Evolutionary conservation across 2,329 filamentous ascomycete genomes (phyloP), one percentile per base, ranked within the genome.

Genomic region (Neopestalotiopsis sp.): DNA sequence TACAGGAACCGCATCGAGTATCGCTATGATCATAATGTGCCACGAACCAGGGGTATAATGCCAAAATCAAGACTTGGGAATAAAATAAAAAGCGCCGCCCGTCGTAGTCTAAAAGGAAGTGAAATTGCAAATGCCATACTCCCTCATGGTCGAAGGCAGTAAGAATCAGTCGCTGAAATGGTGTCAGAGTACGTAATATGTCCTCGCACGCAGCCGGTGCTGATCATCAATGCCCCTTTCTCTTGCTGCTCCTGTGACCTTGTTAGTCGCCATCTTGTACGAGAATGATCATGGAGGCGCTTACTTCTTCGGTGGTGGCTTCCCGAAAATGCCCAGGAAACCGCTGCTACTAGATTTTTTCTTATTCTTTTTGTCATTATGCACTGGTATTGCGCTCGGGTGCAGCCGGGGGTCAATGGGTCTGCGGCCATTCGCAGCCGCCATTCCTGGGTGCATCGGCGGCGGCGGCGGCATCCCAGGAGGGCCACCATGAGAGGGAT

Each of bases 21-120:
- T 34, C 63, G 63, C 63, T 57, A 65, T 65, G 32, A 40, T 56
- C 20, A 57, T 57, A 38, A 65, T 20, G 63, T 34, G 63, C 61
- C 61, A 34, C n/a, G 14, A 40, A 42, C 30, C 66, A 42, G 66
- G 69, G 69, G 69, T 70, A 70, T 70, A 70, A 70, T 70, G 69
- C 66, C 69, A 64, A 69, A 70, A 70, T 61, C 65, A 70, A 32
- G 42, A 70, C 49, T 17, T 52, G 66, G 61, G 63, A 69, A 24
- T 57, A 42, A 58, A 66, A 40, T 66, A 42, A 65, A 10, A 40
- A 20, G 68, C 40, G 40, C 38, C 61, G 7, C 20, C 24, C 49
- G 38, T 56, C 59, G 24, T 13, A 60, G 12, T 59, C 59, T 4
- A 52, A 49, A 69, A 58, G 40, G 14, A 49, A 57, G 65, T 14